phyloP scores from a whole-genome alignment of 768 basidiomycete species.

The Paxillus ammoniavirescens region DNA sequence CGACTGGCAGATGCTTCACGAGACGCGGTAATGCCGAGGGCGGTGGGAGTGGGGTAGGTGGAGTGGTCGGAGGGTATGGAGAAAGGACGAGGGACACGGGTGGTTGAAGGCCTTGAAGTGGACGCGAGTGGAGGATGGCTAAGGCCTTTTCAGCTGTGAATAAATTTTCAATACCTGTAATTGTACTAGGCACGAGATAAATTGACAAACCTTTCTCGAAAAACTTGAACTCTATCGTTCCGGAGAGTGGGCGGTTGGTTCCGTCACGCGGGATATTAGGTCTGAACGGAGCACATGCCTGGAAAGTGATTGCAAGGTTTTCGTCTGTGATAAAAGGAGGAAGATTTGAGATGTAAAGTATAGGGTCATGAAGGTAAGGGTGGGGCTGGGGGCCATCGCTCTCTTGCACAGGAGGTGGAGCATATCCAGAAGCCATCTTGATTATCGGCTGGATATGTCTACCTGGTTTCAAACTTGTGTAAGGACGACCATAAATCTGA shows the following conservation, averaged over 20 bases:
- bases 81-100: conserved; percentile 68
- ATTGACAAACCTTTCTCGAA: conserved; percentile 67
- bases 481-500: not conserved
- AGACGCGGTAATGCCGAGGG: conserved; percentile 77
- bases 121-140: conserved; percentile 76
- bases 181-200: conserved; percentile 5
- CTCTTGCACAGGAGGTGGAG: conserved; percentile 32
- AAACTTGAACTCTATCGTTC: conserved; percentile 82
- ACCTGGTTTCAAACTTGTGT: conserved; percentile 9
- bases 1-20: conserved; percentile 77
- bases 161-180: conserved; percentile 5
- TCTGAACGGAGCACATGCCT: conserved; percentile 77
- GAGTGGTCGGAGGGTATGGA: conserved; percentile 78
- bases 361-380: conserved; percentile 82
- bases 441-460: conserved; percentile 28
- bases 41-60: conserved; percentile 71
- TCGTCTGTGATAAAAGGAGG: conserved; percentile 74
- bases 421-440: conserved; percentile 37
- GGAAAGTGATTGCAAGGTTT: conserved; percentile 70
- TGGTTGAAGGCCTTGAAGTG: conserved; percentile 59
- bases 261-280: conserved; percentile 71
- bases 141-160: conserved; percentile 81
- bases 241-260: conserved; percentile 50
- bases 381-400: conserved; percentile 46
- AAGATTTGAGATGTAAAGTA: conserved; percentile 78